Evolutionary conservation across 495 filamentous ascomycete genomes (phyloP).

Genomic region (Geoglossum glabrum): DNA sequence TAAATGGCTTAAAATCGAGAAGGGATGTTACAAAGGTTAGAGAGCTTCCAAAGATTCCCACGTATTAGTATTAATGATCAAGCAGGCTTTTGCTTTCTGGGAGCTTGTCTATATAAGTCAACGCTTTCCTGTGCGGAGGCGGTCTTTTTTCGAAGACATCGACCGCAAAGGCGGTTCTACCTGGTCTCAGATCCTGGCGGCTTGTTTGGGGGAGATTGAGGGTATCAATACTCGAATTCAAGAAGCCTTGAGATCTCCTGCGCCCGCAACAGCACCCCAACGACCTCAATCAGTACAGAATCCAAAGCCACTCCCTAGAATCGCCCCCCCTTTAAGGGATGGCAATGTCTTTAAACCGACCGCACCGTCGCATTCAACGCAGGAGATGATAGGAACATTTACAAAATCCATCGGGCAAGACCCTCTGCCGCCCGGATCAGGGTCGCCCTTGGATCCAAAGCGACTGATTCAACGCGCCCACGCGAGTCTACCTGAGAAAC

Average conservation of each 20-base stretch:
- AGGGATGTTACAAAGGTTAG: constrained; percentile 39
- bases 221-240: constrained; percentile 40
- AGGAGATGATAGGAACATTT: constrained; percentile 27
- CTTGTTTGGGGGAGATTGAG: constrained; percentile 46
- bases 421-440: neutral
- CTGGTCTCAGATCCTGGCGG: constrained; percentile 57
- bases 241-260: constrained; percentile 13
- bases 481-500: constrained; percentile 22
- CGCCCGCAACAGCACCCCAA: neutral
- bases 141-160: constrained; percentile 72
- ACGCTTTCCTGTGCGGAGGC: constrained; percentile 49
- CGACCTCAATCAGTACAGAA: neutral
- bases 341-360: constrained; percentile 35
- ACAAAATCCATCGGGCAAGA: constrained; percentile 19
- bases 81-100: constrained; percentile 69
- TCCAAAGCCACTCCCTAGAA: constrained; percentile 23
- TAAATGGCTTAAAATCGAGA: constrained; percentile 64
- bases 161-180: constrained; percentile 58
- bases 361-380: constrained; percentile 25
- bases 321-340: constrained; percentile 33
- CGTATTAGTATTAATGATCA: neutral
- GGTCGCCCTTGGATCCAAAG: neutral
- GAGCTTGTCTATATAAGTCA: constrained; percentile 65
- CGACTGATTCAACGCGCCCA: constrained; percentile 10
- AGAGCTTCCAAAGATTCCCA: constrained; percentile 3